Evolutionary conservation across 768 basidiomycete species (phyloP), one percentile per base, ranked within the genome.

Genomic region (Coprinopsis strossmayeri): DNA sequence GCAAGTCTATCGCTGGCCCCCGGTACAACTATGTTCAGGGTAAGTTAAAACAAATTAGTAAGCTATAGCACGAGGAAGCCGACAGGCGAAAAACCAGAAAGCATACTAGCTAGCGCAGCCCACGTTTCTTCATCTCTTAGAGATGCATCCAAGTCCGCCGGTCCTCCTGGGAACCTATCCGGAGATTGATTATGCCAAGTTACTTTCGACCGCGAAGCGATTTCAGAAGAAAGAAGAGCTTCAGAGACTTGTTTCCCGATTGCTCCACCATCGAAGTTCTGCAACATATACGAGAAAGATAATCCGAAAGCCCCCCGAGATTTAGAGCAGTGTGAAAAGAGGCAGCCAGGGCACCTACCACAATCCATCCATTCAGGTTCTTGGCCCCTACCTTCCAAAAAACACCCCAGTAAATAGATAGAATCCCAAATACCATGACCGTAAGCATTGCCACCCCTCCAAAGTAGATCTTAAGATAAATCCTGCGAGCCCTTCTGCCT

Each of bases 351-450:
- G 17, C 5, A 57, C 64, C 25, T 53, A 79, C 77, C 28, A 81
- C 72, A 7, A 81, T 66, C 65, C 69, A 78, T 1, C 76, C 77
- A 21, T 69, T 57, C 21, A 81, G 55, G 24, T 71, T 69, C 47
- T 69, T 67, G 4, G 50, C 69, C 43, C 57, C 65, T 5, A 68
- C 59, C 40, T 67, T 65, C 59, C 71, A 75, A 1, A 78, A 58
- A 11, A 76, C 72, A 9, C 77, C 80, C 80, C 79, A 81, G 50
- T 77, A 81, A 35, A 81, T 77, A 1, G 76, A 60, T 52, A 81
- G 61, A 21, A 79, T 65, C 0, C 61, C 58, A 46, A 76, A 67
- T 15, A 80, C 73, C 15, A 69, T 64, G 0, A 62, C 59, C 35
- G 74, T 63, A 23, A 79, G 70, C 12, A 69, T 48, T 3, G 60